These are phyloP conservation scores for Fagus crenata DNA, from an alignment of 306 rosid genomes.

Conservation along the genomic window DNA sequence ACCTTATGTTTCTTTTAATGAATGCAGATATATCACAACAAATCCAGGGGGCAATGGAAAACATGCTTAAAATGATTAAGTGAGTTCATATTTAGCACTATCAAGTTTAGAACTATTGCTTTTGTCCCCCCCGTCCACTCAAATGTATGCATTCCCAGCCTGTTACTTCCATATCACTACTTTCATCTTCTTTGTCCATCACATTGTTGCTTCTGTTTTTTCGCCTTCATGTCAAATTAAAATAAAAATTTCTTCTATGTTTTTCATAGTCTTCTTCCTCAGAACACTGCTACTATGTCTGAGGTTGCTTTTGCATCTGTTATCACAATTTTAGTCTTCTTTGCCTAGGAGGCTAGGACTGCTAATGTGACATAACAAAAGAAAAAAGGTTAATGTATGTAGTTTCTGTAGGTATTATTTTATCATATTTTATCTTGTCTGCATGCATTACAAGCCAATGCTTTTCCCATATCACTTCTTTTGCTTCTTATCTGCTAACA, in stretches of 20 bases:
- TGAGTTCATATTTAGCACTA: constrained; percentile 27
- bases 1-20: constrained; percentile 17
- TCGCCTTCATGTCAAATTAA: not conserved
- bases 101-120: not conserved
- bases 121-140: not conserved
- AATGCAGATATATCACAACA: constrained; percentile 59
- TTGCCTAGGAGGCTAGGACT: not conserved
- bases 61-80: constrained; percentile 72
- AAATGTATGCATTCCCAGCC: not conserved
- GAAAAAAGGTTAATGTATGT: not conserved
- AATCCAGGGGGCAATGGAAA: constrained; percentile 68
- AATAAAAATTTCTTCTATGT: not conserved
- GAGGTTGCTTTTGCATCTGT: not conserved
- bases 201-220: not conserved
- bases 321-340: not conserved
- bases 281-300: not conserved
- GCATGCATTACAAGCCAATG: not conserved
- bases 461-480: not conserved
- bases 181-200: not conserved
- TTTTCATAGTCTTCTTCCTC: not conserved
- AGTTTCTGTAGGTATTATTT: not conserved
- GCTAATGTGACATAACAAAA: not conserved
- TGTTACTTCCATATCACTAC: too few species aligned
- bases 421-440: not conserved
- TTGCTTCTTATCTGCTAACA: not conserved